These are phyloP conservation scores for Aureobasidium sp. DNA, from an alignment of 2,329 filamentous ascomycete species.

Conservation along the genomic window DNA sequence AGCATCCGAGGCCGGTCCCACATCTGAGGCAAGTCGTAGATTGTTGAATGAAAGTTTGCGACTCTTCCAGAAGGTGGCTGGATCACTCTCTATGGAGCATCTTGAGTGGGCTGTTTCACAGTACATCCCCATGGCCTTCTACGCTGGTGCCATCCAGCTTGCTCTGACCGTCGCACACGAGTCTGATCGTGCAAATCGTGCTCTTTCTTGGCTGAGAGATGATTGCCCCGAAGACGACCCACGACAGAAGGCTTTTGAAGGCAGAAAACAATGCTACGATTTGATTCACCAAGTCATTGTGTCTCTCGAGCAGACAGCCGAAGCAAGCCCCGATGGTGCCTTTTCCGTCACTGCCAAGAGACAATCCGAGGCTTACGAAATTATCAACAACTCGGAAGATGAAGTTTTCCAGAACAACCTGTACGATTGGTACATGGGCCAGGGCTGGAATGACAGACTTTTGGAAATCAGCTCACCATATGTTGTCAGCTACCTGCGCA, in stretches of 20 bases:
- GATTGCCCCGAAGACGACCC: conserved; percentile 65
- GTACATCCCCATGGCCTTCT: conserved; percentile 79
- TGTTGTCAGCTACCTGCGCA: conserved; percentile 77
- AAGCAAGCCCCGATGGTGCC: conserved; percentile 68
- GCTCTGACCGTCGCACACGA: conserved; percentile 76
- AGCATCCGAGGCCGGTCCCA: conserved; percentile 69
- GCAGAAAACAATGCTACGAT: conserved; percentile 73
- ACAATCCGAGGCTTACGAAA: conserved; percentile 78
- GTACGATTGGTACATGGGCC: conserved; percentile 94
- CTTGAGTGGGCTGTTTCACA: conserved; percentile 69
- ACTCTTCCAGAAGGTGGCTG: conserved; percentile 82
- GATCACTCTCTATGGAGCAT: conserved; percentile 72
- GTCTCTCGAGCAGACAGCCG: conserved; percentile 66
- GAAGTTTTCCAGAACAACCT: conserved; percentile 92
- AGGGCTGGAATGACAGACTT: conserved; percentile 78
- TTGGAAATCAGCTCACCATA: conserved; percentile 78
- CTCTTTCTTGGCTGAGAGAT: conserved; percentile 81
- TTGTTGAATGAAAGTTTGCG: conserved; percentile 82
- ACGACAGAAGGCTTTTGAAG: conserved; percentile 59
- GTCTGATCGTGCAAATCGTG: conserved; percentile 79
- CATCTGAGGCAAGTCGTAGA: conserved; percentile 68
- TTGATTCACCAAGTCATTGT: conserved; percentile 78
- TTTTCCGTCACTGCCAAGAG: conserved; percentile 70
- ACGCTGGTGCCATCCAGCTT: conserved; percentile 81
- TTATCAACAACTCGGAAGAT: conserved; percentile 81